Base-by-base conservation (phyloP, 208 protist species). In the Herpetomonas muscarum region DNA sequence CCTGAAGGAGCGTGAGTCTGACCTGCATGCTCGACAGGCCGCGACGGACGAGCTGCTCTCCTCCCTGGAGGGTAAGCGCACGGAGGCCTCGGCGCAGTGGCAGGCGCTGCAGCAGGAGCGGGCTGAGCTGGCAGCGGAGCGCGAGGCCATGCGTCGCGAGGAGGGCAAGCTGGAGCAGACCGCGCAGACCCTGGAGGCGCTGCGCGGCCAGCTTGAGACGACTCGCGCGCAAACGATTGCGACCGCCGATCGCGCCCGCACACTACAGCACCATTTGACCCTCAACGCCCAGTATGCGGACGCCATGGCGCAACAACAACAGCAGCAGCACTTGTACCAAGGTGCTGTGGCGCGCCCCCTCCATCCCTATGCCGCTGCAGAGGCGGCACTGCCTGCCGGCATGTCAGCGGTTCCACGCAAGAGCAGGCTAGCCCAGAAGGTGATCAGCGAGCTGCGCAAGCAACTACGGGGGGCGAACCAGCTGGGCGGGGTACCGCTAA, bases 121-220 rank as follows among this genome's bases (percentile, higher is more conserved):
- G 0, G n/a, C 45, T 5, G 29, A 66, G 2, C 32, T 90, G 3
- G 41, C 12, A 41, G 25, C 19, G 6, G 79, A 75, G 25, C 55
- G 75, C 21, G 62, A 69, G 30, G 67, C 29, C 7, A 54, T 93
- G 7, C 67, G 67, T 12, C 67, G 84, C 53, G 82, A 88, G 26
- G 70, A 74, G 22, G 49, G 50, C 12, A 51, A 76, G 24, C 58
- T 93, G 39, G 67, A 67, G 17, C 64, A 86, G 47, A 81, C 80
- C 65, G 22, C 32, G 17, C 55, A 87, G 45, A 64, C 71, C 2
- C 64, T 93, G 54, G 48, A 72, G 32, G 19, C 79, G 1, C 60
- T 80, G 10, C 63, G 65, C 3, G 50, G 42, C 0, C 80, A 76
- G 57, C n/a, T 72, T 21, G 70, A 77, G 19, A 47, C 7, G 24